Percentiles rank a stretch among this genome's conserved stretches.
phyloP scores from a whole-genome alignment of 2,329 filamentous ascomycete genomes.

The Emmonsia crescens region DNA sequence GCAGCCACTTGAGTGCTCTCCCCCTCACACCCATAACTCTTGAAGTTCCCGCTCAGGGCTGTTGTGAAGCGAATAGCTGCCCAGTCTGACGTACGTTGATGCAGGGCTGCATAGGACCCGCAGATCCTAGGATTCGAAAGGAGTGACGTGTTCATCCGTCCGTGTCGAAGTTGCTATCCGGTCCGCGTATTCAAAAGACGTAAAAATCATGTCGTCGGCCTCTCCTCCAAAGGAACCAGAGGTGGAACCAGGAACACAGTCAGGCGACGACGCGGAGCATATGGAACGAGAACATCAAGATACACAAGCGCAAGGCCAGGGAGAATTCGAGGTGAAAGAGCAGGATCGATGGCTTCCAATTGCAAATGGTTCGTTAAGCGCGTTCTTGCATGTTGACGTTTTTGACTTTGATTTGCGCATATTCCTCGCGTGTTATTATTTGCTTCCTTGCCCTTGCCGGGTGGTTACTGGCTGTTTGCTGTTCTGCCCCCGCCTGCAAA shows the following conservation, averaged over 20 bases:
- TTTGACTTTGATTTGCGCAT: constrained; percentile 41
- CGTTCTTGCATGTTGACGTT: constrained; percentile 25
- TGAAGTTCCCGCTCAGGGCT: constrained; percentile 6
- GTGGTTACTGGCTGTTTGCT: constrained; percentile 19
- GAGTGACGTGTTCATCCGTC: constrained; percentile 36
- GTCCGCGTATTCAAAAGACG: constrained; percentile 26
- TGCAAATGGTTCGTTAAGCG: constrained; percentile 86
- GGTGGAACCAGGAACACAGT: constrained; percentile 86
- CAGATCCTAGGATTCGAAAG: constrained; percentile 8
- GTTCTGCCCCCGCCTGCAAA: constrained; percentile 12
- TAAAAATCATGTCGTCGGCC: constrained; percentile 90
- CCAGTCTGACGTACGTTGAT: constrained; percentile 11
- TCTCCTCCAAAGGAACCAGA: constrained; percentile 81
- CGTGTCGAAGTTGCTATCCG: constrained; percentile 28
- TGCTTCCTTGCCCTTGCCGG: constrained; percentile 18
- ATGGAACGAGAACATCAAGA: constrained; percentile 64
- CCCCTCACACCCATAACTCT: neutral
- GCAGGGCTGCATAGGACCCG: constrained; percentile 12
- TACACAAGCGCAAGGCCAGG: constrained; percentile 62
- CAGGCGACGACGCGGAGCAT: constrained; percentile 81
- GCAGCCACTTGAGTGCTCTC: neutral
- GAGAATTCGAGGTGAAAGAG: constrained; percentile 98
- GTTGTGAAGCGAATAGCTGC: constrained; percentile 10
- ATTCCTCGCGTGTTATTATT: neutral
- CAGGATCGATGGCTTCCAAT: constrained; percentile 99